Conservation (phyloP, 768 basidiomycete species). For the Naganishia vishniacii region DNA sequence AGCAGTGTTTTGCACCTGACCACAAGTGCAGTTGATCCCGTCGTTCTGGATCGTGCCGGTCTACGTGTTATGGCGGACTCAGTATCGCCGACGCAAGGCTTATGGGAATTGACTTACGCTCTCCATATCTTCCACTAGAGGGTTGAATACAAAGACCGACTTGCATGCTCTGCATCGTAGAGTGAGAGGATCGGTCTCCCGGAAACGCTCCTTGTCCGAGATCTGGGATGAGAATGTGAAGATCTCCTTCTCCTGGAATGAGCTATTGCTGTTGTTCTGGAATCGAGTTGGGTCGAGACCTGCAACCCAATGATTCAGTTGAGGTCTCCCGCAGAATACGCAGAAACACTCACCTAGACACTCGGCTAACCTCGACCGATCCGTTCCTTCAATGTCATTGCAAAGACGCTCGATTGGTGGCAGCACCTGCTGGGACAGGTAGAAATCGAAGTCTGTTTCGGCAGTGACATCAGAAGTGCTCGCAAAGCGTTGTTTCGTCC, state of each 20-base stretch:
- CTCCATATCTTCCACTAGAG: constrained; percentile 23
- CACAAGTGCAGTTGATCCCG: constrained; percentile 71
- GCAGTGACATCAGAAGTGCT: not conserved
- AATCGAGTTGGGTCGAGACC: constrained; percentile 48
- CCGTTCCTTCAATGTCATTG: constrained; percentile 93
- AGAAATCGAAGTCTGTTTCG: constrained; percentile 75
- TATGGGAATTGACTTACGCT: constrained; percentile 1
- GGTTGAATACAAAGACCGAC: constrained; percentile 47
- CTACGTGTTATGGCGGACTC: constrained; percentile 48
- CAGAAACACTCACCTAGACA: constrained; percentile 69
- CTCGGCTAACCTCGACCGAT: constrained; percentile 83
- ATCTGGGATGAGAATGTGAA: constrained; percentile 80
- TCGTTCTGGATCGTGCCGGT: constrained; percentile 60
- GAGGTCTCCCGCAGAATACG: no score
- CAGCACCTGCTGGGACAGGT: constrained; percentile 81
- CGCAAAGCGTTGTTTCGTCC: constrained; percentile 7
- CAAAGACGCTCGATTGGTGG: constrained; percentile 93
- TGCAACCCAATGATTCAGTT: constrained; percentile 13
- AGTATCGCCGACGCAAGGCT: not conserved
- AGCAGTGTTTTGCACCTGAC: constrained; percentile 53
- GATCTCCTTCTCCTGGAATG: constrained; percentile 62
- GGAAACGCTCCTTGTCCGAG: constrained; percentile 81
- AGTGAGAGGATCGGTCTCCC: constrained; percentile 63
- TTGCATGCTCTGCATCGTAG: constrained; percentile 74
- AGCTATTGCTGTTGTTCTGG: constrained; percentile 31